Base-by-base conservation (phyloP, 2,329 filamentous ascomycete genomes). In the Aschersonia sp. region DNA sequence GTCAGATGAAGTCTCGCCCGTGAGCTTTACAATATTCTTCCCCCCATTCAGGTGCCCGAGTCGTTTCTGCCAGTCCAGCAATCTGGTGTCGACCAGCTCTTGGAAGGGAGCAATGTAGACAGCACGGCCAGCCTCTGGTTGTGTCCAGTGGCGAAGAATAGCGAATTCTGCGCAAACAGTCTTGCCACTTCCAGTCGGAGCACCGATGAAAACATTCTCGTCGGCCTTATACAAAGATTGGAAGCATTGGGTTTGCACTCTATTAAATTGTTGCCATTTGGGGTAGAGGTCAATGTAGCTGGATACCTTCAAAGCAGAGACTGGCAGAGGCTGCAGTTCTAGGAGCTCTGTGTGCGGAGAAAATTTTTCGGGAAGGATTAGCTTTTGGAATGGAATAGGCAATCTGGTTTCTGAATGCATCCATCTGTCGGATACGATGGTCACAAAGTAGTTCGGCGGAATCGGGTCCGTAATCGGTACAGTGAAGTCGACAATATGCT, bases 381-480 rank as follows among this genome's bases (percentile, higher is more conserved):
- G 73, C 63, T 96, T 96, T 62, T 94, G 85, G 69, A 98, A 97
- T 1, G 89, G 90, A 2, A 98, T 84, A 0, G 90, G 84, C 47
- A 98, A 71, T 60, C 89, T 88, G 1, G 89, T 95, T 68, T 98
- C 89, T 1, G 90, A 87, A 61, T 95, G 87, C 87, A 98, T 96
- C 92, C 92, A 98, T 55, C 92, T 77, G 63, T 98, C 92, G 4
- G 90, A 97, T 22, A 96, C 69, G 40, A 98, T 78, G 0, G 88
- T 92, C 57, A 98, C 87, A 67, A 98, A 98, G 69, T 98, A 98
- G 64, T 98, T 94, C 0, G 94, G 92, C 11, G 92, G 92, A 85
- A 97, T 94, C 0, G 94, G 94, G 56, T 98, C 92, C 0, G 87
- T 89, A 55, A 98, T 94, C 1, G 92, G 86, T 4, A 97, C 90